These are phyloP conservation scores for Plasmodium gaboni DNA, from an alignment of 169 alveolate genomes.

Conservation along the genomic window DNA sequence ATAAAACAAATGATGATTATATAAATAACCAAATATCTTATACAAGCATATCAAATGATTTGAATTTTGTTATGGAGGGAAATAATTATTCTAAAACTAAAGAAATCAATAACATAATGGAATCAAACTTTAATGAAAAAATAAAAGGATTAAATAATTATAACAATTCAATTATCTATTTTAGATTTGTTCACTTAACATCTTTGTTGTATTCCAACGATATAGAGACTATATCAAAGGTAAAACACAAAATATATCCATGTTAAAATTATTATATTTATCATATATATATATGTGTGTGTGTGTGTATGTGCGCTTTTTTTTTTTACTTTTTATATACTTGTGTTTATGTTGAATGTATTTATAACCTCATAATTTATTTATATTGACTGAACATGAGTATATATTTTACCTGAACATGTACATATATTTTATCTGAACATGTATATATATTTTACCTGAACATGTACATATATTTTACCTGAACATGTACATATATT, in stretches of 20 bases:
- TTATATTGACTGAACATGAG: too few relatives aligned
- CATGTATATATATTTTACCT: too few relatives aligned
- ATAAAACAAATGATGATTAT: constrained; percentile 26
- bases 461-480: too few relatives aligned
- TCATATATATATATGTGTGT: not conserved
- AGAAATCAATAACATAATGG: constrained; percentile 41
- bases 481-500: too few relatives aligned
- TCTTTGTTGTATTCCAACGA: constrained; percentile 53
- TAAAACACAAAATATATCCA: not conserved
- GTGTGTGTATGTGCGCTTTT: not conserved
- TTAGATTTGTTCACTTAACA: constrained; percentile 38
- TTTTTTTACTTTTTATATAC: constrained; percentile 1
- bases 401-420: too few relatives aligned
- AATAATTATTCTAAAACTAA: constrained; percentile 49
- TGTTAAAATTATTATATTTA: too few relatives aligned
- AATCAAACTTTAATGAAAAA: constrained; percentile 48
- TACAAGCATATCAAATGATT: constrained; percentile 39
- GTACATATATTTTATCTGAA: too few relatives aligned
- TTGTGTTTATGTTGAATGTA: not conserved
- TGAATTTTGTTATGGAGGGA: constrained; percentile 28
- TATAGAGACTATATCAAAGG: constrained; percentile 56
- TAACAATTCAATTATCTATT: constrained; percentile 49
- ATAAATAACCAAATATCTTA: constrained; percentile 50
- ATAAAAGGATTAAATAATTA: constrained; percentile 35
- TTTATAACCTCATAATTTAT: too few relatives aligned